Base-by-base conservation (phyloP, 805 yeast genomes). In the Kluyveromyces lactis region DNA sequence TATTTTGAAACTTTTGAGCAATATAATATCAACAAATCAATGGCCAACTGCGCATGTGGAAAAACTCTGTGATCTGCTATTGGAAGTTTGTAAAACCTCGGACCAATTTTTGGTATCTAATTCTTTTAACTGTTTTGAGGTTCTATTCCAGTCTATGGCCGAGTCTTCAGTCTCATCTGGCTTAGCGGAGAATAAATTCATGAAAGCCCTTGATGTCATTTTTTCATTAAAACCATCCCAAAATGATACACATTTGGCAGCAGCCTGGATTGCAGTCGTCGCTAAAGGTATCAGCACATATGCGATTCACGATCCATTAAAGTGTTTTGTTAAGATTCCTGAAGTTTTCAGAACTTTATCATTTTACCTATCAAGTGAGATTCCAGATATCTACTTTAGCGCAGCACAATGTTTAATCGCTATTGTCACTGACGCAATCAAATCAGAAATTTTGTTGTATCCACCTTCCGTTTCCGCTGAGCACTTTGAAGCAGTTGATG, bases 261-360 rank as follows among this genome's bases (percentile, higher is more conserved):
- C 95, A 11, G 75, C 96, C 10, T 92, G 98, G 98, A 72, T 87
- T 31, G 95, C 97, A 1, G 95, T 89, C 16, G 74, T 90, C 33
- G 92, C 96, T 7, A 87, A 86, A 53, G 95, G 90, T 34, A 65
- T 75, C 34, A 62, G 72, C 3, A 66, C 81, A 0, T 77, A 73
- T 47, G 62, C 82, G 4, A 60, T 58, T n/a, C 63, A 73, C 31
- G 73, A 75, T 41, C 71, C 79, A 4, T 48, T 64, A 13, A 62
- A 67, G 30, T 77, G 84, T 39, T 56, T 87, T 26, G 49, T 61
- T 23, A 75, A 73, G 47, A 54, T 84, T 6, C 81, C 86, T 8
- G 63, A 64, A 18, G 60, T 77, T n/a, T 71, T 80, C 50, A 61
- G 72, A 17, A 63, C 71, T 3, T 73, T 89, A 36, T 62, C 78